These are phyloP conservation scores for Termitomyces sp. DNA, from an alignment of 768 basidiomycete species.

Conservation along the genomic window DNA sequence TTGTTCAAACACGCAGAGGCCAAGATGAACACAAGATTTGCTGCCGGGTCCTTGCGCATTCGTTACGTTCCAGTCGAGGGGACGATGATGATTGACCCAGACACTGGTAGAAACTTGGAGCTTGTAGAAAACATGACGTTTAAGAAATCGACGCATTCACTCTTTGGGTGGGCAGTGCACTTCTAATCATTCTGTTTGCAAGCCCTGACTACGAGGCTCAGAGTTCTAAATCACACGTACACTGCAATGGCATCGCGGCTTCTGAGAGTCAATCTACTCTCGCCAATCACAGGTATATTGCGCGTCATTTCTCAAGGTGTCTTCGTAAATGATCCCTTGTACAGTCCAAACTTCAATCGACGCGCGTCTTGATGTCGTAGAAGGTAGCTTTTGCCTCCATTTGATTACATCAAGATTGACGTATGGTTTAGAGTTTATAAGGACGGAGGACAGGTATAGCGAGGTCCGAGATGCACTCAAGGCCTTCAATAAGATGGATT, in stretches of 20 bases:
- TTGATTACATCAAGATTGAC: background rate
- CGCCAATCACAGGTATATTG: slow-evolving; percentile 66
- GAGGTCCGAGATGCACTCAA: slow-evolving; percentile 67
- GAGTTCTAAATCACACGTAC: slow-evolving; percentile 74
- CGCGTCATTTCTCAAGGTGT: too few relatives aligned
- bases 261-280: slow-evolving; percentile 74
- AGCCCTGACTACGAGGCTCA: background rate
- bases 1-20: slow-evolving; percentile 83
- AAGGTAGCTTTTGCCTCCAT: slow-evolving; percentile 44
- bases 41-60: slow-evolving; percentile 66
- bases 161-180: slow-evolving; percentile 61
- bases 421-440: slow-evolving; percentile 58
- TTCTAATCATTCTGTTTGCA: background rate
- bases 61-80: slow-evolving; percentile 80
- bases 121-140: slow-evolving; percentile 72
- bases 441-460: slow-evolving; percentile 70
- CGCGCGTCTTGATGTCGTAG: slow-evolving; percentile 81
- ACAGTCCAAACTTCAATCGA: slow-evolving; percentile 64
- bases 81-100: slow-evolving; percentile 92
- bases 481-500: slow-evolving; percentile 73
- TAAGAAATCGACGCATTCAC: slow-evolving; percentile 67
- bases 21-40: slow-evolving; percentile 67
- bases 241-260: slow-evolving; percentile 90
- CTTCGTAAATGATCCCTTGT: background rate
- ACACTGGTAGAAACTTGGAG: slow-evolving; percentile 86